A percentile compares a stretch with the other conserved stretches of the same genome.
These are phyloP conservation scores for Fomitiporia mediterranea DNA, from an alignment of 1,284 basidiomycete species.

Conservation along the genomic window DNA sequence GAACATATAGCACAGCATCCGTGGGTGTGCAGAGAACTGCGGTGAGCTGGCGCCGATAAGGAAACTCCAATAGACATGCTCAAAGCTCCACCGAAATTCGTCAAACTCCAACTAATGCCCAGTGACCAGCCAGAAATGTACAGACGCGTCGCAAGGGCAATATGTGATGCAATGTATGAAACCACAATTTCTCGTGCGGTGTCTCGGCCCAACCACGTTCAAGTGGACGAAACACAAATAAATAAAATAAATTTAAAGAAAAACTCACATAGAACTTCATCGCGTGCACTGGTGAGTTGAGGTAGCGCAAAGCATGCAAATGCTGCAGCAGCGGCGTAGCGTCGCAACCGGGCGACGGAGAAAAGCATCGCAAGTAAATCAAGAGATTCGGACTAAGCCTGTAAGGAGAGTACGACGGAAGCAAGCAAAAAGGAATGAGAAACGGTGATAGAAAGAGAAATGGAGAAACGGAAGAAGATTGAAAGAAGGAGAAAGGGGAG, in stretches of 20 bases:
- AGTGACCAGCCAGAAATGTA: too few relatives aligned
- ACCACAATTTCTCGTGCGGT: too few relatives aligned
- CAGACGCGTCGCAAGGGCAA: too few relatives aligned
- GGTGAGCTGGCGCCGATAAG: too few relatives aligned
- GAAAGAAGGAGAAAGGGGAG: not conserved
- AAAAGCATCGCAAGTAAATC: conserved; percentile 1
- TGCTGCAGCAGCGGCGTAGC: conserved; percentile 5
- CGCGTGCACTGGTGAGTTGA: conserved; percentile 4
- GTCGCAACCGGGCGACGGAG: conserved; percentile 19
- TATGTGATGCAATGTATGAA: too few relatives aligned
- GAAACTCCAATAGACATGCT: too few relatives aligned
- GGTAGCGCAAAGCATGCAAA: conserved; percentile 2
- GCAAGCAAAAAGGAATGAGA: not conserved
- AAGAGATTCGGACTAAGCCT: not conserved
- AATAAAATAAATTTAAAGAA: not conserved
- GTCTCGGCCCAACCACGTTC: too few relatives aligned
- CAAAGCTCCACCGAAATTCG: too few relatives aligned
- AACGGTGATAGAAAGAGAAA: not conserved
- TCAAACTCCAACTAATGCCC: too few relatives aligned
- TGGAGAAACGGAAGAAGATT: not conserved
- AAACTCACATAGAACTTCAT: conserved; percentile 18
- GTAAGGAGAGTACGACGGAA: conserved; percentile 6
- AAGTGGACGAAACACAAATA: too few relatives aligned
- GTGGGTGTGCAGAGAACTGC: too few relatives aligned
- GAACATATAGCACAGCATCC: too few relatives aligned